Conservation (phyloP, 2,329 filamentous ascomycete species). For the Pleurostoma richardsiae region DNA sequence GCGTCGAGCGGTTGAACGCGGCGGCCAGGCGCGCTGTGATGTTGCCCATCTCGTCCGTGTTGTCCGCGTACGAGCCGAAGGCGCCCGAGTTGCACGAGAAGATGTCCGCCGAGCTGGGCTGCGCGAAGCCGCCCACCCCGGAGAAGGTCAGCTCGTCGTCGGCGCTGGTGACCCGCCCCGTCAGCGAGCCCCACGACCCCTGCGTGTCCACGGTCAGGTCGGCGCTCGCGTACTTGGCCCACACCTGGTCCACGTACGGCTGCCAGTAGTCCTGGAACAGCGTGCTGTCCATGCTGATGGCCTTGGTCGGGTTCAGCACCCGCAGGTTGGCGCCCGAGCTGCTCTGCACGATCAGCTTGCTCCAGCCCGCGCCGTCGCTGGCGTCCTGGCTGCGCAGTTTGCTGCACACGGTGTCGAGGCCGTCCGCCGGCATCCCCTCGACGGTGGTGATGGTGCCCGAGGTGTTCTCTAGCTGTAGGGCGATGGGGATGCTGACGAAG, state of each 20-base stretch:
- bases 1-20: slow-evolving; percentile 68
- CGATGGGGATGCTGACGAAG: slow-evolving; percentile 64
- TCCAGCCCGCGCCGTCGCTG: slow-evolving; percentile 45
- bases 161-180: slow-evolving; percentile 30
- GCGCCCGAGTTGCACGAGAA: slow-evolving; percentile 52
- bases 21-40: slow-evolving; percentile 71
- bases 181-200: slow-evolving; percentile 41
- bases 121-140: slow-evolving; percentile 32
- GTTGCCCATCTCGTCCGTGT: slow-evolving; percentile 45
- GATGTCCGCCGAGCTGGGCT: slow-evolving; percentile 43
- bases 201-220: slow-evolving; percentile 51
- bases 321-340: slow-evolving; percentile 31
- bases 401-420: slow-evolving; percentile 38
- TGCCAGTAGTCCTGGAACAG: slow-evolving; percentile 47
- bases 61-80: slow-evolving; percentile 40
- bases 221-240: slow-evolving; percentile 38
- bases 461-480: slow-evolving; percentile 45
- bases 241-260: slow-evolving; percentile 45
- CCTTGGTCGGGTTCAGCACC: slow-evolving; percentile 49
- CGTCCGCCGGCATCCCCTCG: slow-evolving; percentile 40
- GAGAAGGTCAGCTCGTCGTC: slow-evolving; percentile 32
- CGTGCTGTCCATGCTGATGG: slow-evolving; percentile 32
- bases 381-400: slow-evolving; percentile 38
- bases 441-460: slow-evolving; percentile 39
- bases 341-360: slow-evolving; percentile 40